These are phyloP conservation scores for Dactylorhiza incarnata DNA, from an alignment of 106 monocot species.

Conservation along the genomic window DNA sequence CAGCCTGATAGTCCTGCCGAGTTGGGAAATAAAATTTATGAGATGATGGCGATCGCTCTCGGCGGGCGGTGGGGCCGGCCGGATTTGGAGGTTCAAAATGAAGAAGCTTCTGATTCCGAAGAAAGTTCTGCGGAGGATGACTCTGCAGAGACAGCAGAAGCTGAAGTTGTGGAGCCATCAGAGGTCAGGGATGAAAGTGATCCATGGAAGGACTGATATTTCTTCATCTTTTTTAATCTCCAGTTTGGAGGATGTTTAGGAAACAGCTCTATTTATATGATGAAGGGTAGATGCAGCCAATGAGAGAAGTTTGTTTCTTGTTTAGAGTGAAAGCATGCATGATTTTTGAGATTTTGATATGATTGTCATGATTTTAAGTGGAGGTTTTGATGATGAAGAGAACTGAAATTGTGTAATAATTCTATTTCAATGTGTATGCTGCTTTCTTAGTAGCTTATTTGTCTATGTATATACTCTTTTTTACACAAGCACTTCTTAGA, in stretches of 20 bases:
- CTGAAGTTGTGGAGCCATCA: conserved; percentile 87
- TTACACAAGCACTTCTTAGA: too few species aligned
- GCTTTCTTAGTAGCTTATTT: too few species aligned
- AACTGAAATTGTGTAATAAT: too few species aligned
- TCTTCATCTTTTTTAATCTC: neutral
- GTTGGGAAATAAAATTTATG: conserved; percentile 88
- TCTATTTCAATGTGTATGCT: too few species aligned
- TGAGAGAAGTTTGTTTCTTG: neutral
- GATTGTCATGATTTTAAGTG: neutral
- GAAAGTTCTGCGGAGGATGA: conserved; percentile 12
- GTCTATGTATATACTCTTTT: too few species aligned
- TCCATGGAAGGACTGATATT: conserved; percentile 70
- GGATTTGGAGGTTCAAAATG: conserved; percentile 31
- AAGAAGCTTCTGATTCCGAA: conserved; percentile 10
- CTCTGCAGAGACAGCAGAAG: conserved; percentile 20
- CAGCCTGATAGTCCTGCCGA: conserved; percentile 99
- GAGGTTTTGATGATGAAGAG: neutral
- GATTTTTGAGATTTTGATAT: neutral
- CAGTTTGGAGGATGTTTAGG: neutral
- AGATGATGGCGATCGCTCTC: conserved; percentile 99
- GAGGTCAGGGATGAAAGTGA: conserved; percentile 81
- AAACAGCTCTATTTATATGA: neutral
- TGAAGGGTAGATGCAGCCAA: neutral
- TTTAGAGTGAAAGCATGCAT: neutral
- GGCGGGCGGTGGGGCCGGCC: conserved; percentile 96